Conservation (phyloP, 768 basidiomycete genomes). For the Epithele typhae region DNA sequence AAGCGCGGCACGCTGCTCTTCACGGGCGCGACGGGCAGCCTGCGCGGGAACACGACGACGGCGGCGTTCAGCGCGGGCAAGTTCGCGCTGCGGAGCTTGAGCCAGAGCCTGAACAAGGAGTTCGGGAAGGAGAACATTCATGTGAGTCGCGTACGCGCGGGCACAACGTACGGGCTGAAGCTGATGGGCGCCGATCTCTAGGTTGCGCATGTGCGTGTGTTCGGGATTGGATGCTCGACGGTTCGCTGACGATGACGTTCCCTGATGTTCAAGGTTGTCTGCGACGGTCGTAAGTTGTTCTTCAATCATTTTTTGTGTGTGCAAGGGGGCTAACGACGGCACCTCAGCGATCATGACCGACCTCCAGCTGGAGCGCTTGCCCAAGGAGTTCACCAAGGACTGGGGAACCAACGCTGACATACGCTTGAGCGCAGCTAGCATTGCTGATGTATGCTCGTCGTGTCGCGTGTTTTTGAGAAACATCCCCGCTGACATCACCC, state of each 20-base stretch:
- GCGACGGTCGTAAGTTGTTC: constrained; percentile 51
- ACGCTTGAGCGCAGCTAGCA: constrained; percentile 59
- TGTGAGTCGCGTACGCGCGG: constrained; percentile 21
- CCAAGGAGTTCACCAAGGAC: constrained; percentile 15
- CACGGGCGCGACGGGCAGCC: constrained; percentile 40
- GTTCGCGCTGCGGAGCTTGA: constrained; percentile 36
- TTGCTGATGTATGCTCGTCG: constrained; percentile 54
- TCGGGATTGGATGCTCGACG: too few relatives aligned
- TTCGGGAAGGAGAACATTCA: constrained; percentile 43
- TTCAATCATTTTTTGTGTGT: background rate
- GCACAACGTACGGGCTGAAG: background rate
- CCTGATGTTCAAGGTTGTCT: constrained; percentile 44
- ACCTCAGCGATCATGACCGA: constrained; percentile 26
- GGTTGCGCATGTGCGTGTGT: constrained; percentile 60
- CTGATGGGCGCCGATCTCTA: constrained; percentile 18
- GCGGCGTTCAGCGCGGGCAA: constrained; percentile 39
- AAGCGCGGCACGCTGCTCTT: constrained; percentile 40
- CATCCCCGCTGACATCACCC: background rate
- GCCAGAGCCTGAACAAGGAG: constrained; percentile 40
- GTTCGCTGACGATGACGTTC: too few relatives aligned
- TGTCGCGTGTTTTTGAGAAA: background rate
- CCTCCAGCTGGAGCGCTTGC: too few relatives aligned
- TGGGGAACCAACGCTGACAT: constrained; percentile 43
- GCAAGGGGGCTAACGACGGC: too few relatives aligned
- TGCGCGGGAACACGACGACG: constrained; percentile 35